Base-by-base conservation (phyloP, 2,329 filamentous ascomycete species). In the Aphanoascus verrucosus region DNA sequence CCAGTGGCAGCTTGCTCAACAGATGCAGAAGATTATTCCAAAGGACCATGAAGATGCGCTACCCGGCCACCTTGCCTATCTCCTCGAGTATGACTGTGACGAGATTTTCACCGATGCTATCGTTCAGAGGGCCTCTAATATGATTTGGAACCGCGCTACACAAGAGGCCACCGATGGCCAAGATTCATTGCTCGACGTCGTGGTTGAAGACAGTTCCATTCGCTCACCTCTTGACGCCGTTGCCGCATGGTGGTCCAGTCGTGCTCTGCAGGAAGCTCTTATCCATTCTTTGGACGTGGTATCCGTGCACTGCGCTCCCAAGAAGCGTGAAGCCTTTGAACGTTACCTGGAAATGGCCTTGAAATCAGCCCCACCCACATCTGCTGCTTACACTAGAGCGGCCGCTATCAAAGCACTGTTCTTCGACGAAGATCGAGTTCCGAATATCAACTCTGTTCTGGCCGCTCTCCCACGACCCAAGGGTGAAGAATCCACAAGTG, bases 211-310 rank as follows among this genome's bases (percentile, higher is more conserved):
- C 63, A 81, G 82, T 50, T 84, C 88, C 2, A 86, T 96, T 56
- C 82, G 86, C 50, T 93, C 88, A 15, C 88, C 90, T 0, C 79
- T 96, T 59, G 91, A 96, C 67, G 89, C 88, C 11, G 81, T 96
- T 49, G 88, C 90, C 5, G 88, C 90, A 1, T 96, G 90, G 90
- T 93, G 84, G 74, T 94, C 90, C 0, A 88, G 82, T 58, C 76
- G 84, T 53, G 75, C 81, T 11, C 72, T 95, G 37, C 86, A 89
- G 61, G 77, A 79, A 54, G 82, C 81, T 2, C 76, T 96, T 28
- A 74, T 82, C 11, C 74, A 75, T 14, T 83, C 79, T 35, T 74
- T 94, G 34, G 77, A 79, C 41, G 70, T 72, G 12, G 68, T 75
- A 32, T 77, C 78, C 55, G 74, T 76, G 9, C 70, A 72, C 8